Evolutionary conservation across 208 protist species (phyloP).

Genomic region (Trypanosoma platydactyli): DNA sequence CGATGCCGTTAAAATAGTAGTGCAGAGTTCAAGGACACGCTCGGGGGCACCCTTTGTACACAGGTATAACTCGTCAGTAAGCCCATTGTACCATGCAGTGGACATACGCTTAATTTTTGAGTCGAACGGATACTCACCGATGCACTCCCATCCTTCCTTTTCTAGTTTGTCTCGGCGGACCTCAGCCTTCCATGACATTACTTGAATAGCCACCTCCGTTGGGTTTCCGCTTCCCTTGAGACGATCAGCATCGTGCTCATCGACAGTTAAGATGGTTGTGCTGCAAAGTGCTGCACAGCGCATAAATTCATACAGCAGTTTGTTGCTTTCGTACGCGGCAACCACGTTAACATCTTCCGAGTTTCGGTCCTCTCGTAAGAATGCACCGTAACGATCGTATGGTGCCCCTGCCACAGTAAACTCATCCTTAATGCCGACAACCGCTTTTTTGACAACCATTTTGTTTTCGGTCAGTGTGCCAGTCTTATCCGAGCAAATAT

Average conservation of each 20-base stretch:
- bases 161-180: slow-evolving; percentile 62
- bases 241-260: slow-evolving; percentile 60
- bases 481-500: slow-evolving; percentile 94
- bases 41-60: slow-evolving; percentile 90
- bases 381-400: slow-evolving; percentile 68
- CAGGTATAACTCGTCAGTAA: slow-evolving; percentile 56
- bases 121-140: slow-evolving; percentile 87
- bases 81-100: slow-evolving; percentile 68
- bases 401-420: slow-evolving; percentile 73
- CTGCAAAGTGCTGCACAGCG: slow-evolving; percentile 78
- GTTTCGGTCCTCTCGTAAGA: slow-evolving; percentile 42
- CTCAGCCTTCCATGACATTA: slow-evolving; percentile 87
- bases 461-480: slow-evolving; percentile 94
- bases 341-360: slow-evolving; percentile 46
- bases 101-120: slow-evolving; percentile 91
- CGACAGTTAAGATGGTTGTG: slow-evolving; percentile 59
- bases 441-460: slow-evolving; percentile 87
- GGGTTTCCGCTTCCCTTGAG: slow-evolving; percentile 82
- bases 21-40: slow-evolving; percentile 79
- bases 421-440: slow-evolving; percentile 60
- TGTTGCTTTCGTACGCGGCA: slow-evolving; percentile 33
- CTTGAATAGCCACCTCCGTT: slow-evolving; percentile 88
- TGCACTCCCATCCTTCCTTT: slow-evolving; percentile 73
- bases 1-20: slow-evolving; percentile 39
- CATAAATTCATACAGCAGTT: slow-evolving; percentile 75